Percentiles rank a stretch among this genome's conserved stretches.
Evolutionary conservation across 208 protist species (phyloP).

Genomic region (Borovskyia barvae): DNA sequence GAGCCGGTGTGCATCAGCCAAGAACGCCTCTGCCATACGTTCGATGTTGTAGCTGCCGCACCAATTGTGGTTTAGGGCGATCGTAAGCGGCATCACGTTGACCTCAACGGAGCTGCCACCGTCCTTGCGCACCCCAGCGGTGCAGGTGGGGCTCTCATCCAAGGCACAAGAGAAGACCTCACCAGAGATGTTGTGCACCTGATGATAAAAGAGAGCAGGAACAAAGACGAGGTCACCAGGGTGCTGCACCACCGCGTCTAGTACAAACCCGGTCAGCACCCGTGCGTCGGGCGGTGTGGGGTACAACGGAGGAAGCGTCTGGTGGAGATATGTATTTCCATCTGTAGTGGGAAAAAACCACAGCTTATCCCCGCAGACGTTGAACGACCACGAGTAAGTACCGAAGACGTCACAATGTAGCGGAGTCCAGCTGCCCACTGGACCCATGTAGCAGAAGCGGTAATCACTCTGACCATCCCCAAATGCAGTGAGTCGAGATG

Average conservation of each 20-base stretch:
- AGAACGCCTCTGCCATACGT: slow-evolving; percentile 50
- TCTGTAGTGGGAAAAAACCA: slow-evolving; percentile 74
- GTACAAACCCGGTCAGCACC: slow-evolving; percentile 45
- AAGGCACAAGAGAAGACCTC: slow-evolving; percentile 29
- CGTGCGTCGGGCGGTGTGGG: slow-evolving; percentile 57
- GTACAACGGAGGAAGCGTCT: slow-evolving; percentile 24
- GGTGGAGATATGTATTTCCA: slow-evolving; percentile 48
- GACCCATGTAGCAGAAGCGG: slow-evolving; percentile 84
- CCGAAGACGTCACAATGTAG: slow-evolving; percentile 89
- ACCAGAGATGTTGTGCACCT: slow-evolving; percentile 83
- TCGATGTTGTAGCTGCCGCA: slow-evolving; percentile 70
- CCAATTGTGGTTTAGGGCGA: slow-evolving; percentile 91
- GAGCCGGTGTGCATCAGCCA: slow-evolving; percentile 43
- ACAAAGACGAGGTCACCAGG: slow-evolving; percentile 87
- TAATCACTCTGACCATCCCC: slow-evolving; percentile 70
- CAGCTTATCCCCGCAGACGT: slow-evolving; percentile 79
- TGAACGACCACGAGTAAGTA: slow-evolving; percentile 88
- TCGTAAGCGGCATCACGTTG: slow-evolving; percentile 31
- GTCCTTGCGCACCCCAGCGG: neutral
- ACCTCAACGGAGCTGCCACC: neutral
- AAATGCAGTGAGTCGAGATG: slow-evolving; percentile 28
- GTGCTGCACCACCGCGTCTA: slow-evolving; percentile 54
- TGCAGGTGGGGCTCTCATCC: neutral
- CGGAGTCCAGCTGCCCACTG: slow-evolving; percentile 57
- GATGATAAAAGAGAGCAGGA: slow-evolving; percentile 67